Conservation (phyloP, 2,329 filamentous ascomycete genomes). For the Magnaporthiopsis poae region DNA sequence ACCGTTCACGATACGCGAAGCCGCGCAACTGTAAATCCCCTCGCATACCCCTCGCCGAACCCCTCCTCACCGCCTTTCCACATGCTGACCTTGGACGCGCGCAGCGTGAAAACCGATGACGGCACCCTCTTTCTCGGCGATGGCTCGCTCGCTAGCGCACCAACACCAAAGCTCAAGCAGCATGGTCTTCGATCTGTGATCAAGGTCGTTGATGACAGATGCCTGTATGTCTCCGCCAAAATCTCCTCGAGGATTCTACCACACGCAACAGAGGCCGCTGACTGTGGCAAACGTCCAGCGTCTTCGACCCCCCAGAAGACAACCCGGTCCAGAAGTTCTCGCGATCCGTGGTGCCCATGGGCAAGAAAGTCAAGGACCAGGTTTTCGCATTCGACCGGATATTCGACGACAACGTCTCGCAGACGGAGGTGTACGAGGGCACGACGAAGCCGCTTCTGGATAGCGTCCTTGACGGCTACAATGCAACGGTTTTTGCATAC, state of each 20-base stretch:
- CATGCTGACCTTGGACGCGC: background rate
- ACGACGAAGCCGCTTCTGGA: conserved; percentile 86
- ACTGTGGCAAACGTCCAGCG: conserved; percentile 39
- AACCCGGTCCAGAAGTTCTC: conserved; percentile 83
- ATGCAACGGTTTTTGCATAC: conserved; percentile 97
- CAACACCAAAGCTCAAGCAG: conserved; percentile 72
- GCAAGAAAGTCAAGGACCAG: conserved; percentile 92
- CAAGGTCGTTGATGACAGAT: conserved; percentile 92
- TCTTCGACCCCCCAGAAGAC: conserved; percentile 95
- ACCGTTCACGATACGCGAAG: conserved; percentile 78
- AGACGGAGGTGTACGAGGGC: conserved; percentile 88
- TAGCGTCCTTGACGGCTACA: conserved; percentile 92
- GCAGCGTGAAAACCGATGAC: conserved; percentile 62
- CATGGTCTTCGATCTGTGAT: conserved; percentile 85
- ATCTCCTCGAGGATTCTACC: background rate
- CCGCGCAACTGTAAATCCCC: conserved; percentile 65
- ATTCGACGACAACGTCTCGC: conserved; percentile 88
- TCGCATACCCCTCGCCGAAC: background rate
- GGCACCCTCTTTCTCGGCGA: conserved; percentile 89
- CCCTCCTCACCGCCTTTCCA: background rate
- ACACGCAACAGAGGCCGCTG: background rate
- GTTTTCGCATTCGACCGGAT: conserved; percentile 94
- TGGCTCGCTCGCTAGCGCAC: conserved; percentile 79
- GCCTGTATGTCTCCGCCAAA: conserved; percentile 58
- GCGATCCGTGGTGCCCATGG: conserved; percentile 66